These are phyloP conservation scores for Straminergon stramineum DNA, from an alignment of 225 moss, liverwort and hornwort genomes.

Conservation along the genomic window DNA sequence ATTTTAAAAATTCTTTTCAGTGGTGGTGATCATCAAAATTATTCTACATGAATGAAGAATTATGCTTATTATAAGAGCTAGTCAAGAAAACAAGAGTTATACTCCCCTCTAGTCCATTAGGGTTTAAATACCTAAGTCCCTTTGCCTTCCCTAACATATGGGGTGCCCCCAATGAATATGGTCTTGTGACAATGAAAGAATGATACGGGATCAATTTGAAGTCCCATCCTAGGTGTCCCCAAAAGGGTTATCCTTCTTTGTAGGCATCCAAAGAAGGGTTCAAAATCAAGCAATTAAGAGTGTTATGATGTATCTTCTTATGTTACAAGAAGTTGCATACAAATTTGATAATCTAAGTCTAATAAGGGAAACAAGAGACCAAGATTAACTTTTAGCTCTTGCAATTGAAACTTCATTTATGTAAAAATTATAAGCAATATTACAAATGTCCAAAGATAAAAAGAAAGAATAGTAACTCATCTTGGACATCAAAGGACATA, in stretches of 20 bases:
- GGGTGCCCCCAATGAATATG: too few relatives aligned
- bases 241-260: rapidly evolving
- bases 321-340: neutral
- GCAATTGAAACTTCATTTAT: neutral
- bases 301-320: neutral
- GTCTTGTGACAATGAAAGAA: rapidly evolving
- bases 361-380: rapidly evolving
- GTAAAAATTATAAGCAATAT: neutral
- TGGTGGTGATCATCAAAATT: neutral
- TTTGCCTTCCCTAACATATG: rapidly evolving
- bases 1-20: too few relatives aligned
- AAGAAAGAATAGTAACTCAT: neutral
- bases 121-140: rapidly evolving
- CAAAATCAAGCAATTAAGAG: neutral
- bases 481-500: rapidly evolving
- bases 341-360: neutral
- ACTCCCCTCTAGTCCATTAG: neutral
- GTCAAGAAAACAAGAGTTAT: neutral
- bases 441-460: neutral
- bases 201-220: neutral
- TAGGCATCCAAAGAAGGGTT: rapidly evolving
- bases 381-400: neutral
- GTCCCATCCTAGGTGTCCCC: rapidly evolving
- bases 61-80: neutral
- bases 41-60: neutral